Percentiles rank a stretch among this genome's conserved stretches.
These are phyloP conservation scores for Juglanconis oblonga DNA, from an alignment of 2,329 filamentous ascomycete genomes.

Conservation along the genomic window DNA sequence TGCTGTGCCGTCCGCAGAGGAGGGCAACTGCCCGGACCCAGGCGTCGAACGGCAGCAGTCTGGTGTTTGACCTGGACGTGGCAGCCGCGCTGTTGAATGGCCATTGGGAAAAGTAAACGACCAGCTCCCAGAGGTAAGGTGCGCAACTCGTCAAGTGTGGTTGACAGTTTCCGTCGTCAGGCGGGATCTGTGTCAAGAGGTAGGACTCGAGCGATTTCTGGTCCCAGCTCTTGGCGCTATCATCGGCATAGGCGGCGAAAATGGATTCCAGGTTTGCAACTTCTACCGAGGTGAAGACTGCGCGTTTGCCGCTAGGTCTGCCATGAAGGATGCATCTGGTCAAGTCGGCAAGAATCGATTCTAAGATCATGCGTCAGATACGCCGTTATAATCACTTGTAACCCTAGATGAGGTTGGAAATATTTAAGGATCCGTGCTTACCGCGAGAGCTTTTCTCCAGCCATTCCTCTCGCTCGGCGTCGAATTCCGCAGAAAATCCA, in stretches of 20 bases:
- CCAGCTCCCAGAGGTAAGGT: neutral
- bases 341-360: neutral
- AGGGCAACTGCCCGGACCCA: neutral
- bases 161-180: neutral
- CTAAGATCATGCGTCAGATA: neutral
- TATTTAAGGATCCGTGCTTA: neutral
- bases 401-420: neutral
- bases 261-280: constrained; percentile 1
- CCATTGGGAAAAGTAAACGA: neutral
- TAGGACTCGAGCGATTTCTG: neutral
- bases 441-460: neutral
- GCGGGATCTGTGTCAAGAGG: neutral
- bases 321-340: neutral
- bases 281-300: neutral
- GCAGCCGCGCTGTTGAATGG: neutral
- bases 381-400: neutral
- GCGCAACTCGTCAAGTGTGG: neutral
- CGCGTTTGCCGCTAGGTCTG: neutral
- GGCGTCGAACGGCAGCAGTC: neutral
- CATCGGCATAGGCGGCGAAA: neutral
- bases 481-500: neutral
- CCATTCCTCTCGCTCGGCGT: neutral
- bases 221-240: neutral
- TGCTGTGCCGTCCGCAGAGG: neutral
- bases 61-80: neutral